Conservation (phyloP, 768 basidiomycete genomes). For the Boletellus emodensis region DNA sequence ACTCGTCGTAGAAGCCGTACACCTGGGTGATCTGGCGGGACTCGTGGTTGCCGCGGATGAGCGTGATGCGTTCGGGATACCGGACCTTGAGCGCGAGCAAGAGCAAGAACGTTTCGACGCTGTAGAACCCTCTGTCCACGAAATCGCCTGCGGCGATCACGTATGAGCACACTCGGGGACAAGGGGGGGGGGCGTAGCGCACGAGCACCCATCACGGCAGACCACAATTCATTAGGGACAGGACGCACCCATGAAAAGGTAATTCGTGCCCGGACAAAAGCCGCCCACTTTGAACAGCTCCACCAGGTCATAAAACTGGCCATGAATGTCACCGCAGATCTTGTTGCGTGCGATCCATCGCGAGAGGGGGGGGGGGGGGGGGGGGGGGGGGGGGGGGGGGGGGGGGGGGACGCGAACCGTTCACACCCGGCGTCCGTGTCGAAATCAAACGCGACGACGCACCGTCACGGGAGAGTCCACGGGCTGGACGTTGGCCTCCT, state of each 20-base stretch:
- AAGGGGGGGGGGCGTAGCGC: conserved; percentile 1
- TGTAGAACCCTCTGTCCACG: conserved; percentile 96
- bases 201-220: neutral
- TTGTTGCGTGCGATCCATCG: no score
- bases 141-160: conserved; percentile 71
- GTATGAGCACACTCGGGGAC: conserved; percentile 3
- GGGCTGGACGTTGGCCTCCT: conserved; percentile 96
- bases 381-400: no score
- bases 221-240: neutral
- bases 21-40: conserved; percentile 96
- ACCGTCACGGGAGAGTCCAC: conserved; percentile 96
- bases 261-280: conserved; percentile 89
- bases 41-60: conserved; percentile 97
- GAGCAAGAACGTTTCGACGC: conserved; percentile 93
- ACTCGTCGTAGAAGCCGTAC: conserved; percentile 94
- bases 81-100: conserved; percentile 94
- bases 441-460: conserved; percentile 31
- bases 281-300: conserved; percentile 94
- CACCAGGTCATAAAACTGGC: conserved; percentile 95
- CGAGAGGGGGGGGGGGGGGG: no score
- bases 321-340: conserved; percentile 96
- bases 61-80: conserved; percentile 94
- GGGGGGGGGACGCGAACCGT: no score
- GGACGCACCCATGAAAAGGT: conserved; percentile 88
- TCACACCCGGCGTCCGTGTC: conserved; percentile 7